Evolutionary conservation across 169 alveolate genomes (phyloP).

Genomic region (Plasmodium relictum): DNA sequence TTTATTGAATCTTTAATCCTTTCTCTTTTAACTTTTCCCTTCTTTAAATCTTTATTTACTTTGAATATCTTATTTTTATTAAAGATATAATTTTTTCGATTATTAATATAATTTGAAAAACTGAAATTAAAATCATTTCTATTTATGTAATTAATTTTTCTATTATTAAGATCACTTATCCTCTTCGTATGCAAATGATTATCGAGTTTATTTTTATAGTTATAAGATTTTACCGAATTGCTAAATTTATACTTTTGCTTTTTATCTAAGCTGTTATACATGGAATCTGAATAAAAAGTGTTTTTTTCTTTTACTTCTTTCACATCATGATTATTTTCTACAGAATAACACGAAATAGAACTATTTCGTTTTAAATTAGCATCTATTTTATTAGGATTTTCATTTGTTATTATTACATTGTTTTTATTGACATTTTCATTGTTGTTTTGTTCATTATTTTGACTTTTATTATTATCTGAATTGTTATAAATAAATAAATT

Average conservation of each 20-base stretch:
- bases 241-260: too few relatives aligned
- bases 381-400: neutral
- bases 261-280: too few relatives aligned
- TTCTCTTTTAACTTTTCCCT: neutral
- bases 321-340: neutral
- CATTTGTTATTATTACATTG: neutral
- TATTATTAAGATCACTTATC: neutral
- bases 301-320: neutral
- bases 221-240: too few relatives aligned
- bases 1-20: neutral
- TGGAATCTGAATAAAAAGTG: slow-evolving; percentile 1
- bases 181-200: too few relatives aligned
- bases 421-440: slow-evolving; percentile 5
- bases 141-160: slow-evolving; percentile 10
- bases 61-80: neutral
- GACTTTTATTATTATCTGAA: slow-evolving; percentile 8
- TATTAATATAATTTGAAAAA: slow-evolving; percentile 20
- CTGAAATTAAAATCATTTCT: slow-evolving; percentile 14
- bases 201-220: too few relatives aligned
- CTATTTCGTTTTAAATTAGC: slow-evolving; percentile 17
- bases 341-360: slow-evolving; percentile 3
- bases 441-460: neutral
- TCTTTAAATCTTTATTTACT: neutral
- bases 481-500: neutral
- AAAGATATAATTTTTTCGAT: slow-evolving; percentile 20